Percentiles rank a stretch among this genome's conserved stretches.
phyloP scores from a whole-genome alignment of 1,284 basidiomycete genomes.

The Flammula alnicola region DNA sequence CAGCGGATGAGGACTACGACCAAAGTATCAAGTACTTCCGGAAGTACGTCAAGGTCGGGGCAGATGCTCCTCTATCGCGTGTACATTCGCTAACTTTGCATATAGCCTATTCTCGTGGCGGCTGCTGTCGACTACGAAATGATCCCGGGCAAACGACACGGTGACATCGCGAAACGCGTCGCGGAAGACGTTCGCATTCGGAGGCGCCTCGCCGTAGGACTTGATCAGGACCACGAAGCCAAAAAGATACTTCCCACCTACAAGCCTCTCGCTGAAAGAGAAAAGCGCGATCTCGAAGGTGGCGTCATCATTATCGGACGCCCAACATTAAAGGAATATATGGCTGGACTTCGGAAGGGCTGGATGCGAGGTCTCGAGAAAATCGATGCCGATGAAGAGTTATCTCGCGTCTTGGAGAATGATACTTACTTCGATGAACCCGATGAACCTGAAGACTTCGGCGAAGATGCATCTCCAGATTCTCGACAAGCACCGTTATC shows the following conservation, averaged over 20 bases:
- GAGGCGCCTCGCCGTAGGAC: constrained; percentile 62
- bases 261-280: constrained; percentile 59
- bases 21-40: constrained; percentile 88
- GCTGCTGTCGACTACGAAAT: constrained; percentile 94
- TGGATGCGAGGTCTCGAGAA: constrained; percentile 80
- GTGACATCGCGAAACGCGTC: constrained; percentile 80
- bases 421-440: constrained; percentile 83
- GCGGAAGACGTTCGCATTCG: constrained; percentile 73
- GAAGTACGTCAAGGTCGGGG: constrained; percentile 91
- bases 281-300: constrained; percentile 74
- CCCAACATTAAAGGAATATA: constrained; percentile 93
- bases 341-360: constrained; percentile 84
- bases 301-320: constrained; percentile 90
- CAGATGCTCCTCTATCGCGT: constrained; percentile 23
- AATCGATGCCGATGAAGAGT: constrained; percentile 76
- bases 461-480: constrained; percentile 31
- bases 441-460: constrained; percentile 40
- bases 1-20: constrained; percentile 93
- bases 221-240: constrained; percentile 56
- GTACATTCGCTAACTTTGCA: constrained; percentile 14
- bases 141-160: constrained; percentile 81
- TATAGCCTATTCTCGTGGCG: constrained; percentile 90
- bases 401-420: constrained; percentile 70
- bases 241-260: constrained; percentile 61
- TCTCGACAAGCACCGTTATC: constrained; percentile 25